Base-by-base conservation (phyloP, 768 basidiomycete species). In the Suillus ampliporus region DNA sequence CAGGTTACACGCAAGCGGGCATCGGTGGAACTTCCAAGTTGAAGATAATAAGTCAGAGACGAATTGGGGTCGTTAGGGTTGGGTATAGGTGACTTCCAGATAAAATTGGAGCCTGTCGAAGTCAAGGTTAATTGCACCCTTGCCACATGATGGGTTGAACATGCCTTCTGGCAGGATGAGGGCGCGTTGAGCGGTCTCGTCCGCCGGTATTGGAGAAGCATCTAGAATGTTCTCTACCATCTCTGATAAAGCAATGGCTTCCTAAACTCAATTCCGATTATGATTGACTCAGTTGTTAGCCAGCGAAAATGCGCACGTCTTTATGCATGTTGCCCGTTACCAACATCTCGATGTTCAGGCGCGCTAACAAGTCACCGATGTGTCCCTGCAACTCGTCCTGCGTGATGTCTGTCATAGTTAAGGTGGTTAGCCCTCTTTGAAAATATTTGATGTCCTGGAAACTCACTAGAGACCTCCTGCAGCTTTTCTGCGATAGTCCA, bases 41-140 rank as follows among this genome's bases (percentile, higher is more conserved):
- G 89, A 61, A 92, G 77, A 73, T 91, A 95, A 78, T 97, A 98
- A 4, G 91, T 89, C 58, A 99, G 72, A 2, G 90, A 85, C 7
- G 91, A 93, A 77, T 99, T 99, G 54, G 89, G 80, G 76, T 99
- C 91, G 68, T 92, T 88, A 3, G 87, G 83, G 74, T 99, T 98
- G 5, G 88, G 87, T 28, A 97, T 85, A 2, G 82, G 81, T 3
- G 84, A 69, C 8, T 86, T 80, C 82, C 87, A 90, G 58, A 89
- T 81, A 68, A 83, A 83, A 71, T 95, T 90, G 50, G 85, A 88
- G 6, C 83, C 95, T 95, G 69, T 13, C 17, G 10, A 40, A 26
- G 28, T 53, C 1, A 64, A 57, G 23, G 58, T 76, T 38, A 71
- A 46, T 51, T 60, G 43, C 43, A 64, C 41, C 38, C 46, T 17